Evolutionary conservation across 495 filamentous ascomycete genomes (phyloP), one percentile per base, ranked within the genome.

Genomic region (Penicillium goetzii): DNA sequence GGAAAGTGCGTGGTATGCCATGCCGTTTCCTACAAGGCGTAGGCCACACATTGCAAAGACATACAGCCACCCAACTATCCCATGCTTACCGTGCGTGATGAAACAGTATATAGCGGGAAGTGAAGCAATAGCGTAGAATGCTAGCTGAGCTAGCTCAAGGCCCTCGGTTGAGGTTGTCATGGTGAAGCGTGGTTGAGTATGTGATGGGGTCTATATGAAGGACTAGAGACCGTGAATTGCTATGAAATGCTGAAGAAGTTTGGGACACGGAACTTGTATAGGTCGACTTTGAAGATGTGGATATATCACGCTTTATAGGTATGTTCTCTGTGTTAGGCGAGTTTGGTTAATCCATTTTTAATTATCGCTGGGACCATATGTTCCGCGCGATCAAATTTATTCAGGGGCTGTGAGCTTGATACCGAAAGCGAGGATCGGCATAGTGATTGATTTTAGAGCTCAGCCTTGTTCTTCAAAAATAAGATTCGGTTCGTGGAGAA

Each of bases 11-110:
- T 67, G 60, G 17, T 77, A 65, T 19, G 74, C 63, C 23, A 81
- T 67, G n/a, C 63, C 78, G 25, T 68, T 74, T 0, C 77, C 71
- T 9, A 75, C 59, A 8, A 81, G 64, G 5, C 74, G 74, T 36
- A 81, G 71, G 23, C 64, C 64, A 47, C 78, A 80, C 59, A 81
- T 77, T 8, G 53, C 57, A 56, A 77, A 62, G 21, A 80, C 68
- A 57, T 79, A 80, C 15, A 71, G 34, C 76, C 78, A 82, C 47
- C 74, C 80, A 1, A 79, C 26, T 1, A 78, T 17, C 9, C 74
- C 76, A 32, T 63, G 68, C 30, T 61, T 64, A 3, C 78, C 77
- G 60, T 82, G 80, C 28, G 63, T 68, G 58, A 70, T 41, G 38
- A 74, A 58, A 56, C 72, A 63, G 64, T 76, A 79, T 28, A 78